phyloP scores from a whole-genome alignment of 202 grass and related monocot genomes.

The Musa balbisiana region DNA sequence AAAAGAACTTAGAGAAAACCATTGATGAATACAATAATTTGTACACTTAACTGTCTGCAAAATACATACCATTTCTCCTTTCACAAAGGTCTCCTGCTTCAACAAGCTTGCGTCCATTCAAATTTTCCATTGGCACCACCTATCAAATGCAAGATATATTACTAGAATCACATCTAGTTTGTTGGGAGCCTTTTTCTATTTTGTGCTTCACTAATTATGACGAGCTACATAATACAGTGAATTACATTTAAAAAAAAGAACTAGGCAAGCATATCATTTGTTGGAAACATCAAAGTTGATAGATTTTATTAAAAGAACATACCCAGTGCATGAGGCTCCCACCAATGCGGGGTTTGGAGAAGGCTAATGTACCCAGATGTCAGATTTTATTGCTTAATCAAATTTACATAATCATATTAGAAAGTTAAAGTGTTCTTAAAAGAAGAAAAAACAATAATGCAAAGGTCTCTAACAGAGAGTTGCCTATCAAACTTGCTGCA shows the following conservation, averaged over 20 bases:
- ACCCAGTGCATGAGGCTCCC: too few relatives aligned
- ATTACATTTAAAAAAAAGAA: not conserved
- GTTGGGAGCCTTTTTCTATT: not conserved
- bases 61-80: conserved; percentile 80
- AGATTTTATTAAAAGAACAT: too few relatives aligned
- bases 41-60: conserved; percentile 14
- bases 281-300: too few relatives aligned
- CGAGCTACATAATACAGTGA: not conserved
- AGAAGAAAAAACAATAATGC: not conserved
- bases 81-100: conserved; percentile 85
- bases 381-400: not conserved
- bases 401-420: not conserved
- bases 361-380: too few relatives aligned
- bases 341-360: too few relatives aligned
- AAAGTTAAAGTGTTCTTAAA: not conserved
- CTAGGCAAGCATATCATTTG: not conserved
- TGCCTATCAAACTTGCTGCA: too few relatives aligned
- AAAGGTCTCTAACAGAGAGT: not conserved
- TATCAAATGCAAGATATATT: conserved; percentile 31
- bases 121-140: conserved; percentile 96
- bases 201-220: not conserved
- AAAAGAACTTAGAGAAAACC: conserved; percentile 10
- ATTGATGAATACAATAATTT: conserved; percentile 8
- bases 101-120: conserved; percentile 72
- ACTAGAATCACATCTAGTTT: not conserved